Conservation (phyloP, 495 filamentous ascomycete genomes). For the Neurospora sp. region DNA sequence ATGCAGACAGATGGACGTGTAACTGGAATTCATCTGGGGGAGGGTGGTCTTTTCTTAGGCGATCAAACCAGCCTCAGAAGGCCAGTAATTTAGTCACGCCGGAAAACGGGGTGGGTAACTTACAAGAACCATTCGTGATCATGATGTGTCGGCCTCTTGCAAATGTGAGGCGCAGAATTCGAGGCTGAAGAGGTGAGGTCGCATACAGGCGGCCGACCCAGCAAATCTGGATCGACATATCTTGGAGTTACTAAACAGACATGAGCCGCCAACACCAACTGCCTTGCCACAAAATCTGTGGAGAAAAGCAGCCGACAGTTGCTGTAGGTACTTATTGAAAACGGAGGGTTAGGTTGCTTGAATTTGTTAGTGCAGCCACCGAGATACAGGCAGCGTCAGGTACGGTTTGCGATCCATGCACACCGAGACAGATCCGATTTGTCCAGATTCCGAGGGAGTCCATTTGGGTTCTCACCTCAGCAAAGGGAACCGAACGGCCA, state of each 20-base stretch:
- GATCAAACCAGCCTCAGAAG: not conserved
- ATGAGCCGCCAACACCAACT: not conserved
- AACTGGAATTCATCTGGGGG: not conserved
- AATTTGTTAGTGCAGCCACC: not conserved
- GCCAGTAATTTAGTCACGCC: not conserved
- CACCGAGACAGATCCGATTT: not conserved
- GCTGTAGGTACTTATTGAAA: not conserved
- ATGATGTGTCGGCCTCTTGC: not conserved
- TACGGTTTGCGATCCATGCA: not conserved
- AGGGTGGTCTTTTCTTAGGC: not conserved
- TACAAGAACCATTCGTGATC: not conserved
- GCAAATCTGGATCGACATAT: not conserved
- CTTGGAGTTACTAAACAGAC: not conserved
- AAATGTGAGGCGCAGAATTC: not conserved
- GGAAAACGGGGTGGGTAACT: not conserved
- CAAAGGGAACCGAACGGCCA: not conserved
- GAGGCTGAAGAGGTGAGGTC: not conserved
- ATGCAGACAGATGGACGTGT: not conserved
- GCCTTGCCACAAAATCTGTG: not conserved
- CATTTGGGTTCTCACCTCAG: not conserved
- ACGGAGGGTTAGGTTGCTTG: not conserved
- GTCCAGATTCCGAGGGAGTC: not conserved
- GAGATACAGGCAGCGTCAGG: not conserved
- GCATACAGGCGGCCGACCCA: not conserved
- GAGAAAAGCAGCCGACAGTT: not conserved